Conservation (phyloP, 2,329 filamentous ascomycete genomes). For the Trichoderma koningii region DNA sequence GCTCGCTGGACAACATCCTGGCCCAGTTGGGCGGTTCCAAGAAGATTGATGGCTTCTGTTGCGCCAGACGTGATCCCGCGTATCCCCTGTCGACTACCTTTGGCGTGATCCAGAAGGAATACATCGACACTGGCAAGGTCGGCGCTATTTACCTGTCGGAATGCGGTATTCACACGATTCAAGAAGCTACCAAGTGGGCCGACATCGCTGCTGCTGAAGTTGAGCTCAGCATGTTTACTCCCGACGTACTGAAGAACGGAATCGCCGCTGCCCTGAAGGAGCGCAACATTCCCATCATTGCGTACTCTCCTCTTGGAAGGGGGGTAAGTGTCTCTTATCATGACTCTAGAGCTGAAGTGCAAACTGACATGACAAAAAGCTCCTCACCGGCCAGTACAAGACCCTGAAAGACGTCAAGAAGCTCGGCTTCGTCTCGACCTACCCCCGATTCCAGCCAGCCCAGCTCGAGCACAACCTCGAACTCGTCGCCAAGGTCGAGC, state of each 20-base stretch:
- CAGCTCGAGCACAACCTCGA: conserved; percentile 66
- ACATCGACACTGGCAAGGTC: conserved; percentile 55
- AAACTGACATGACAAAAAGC: conserved; percentile 31
- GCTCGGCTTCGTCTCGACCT: conserved; percentile 29
- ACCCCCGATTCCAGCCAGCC: conserved; percentile 63
- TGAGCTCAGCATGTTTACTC: conserved; percentile 55
- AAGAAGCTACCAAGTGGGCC: conserved; percentile 47
- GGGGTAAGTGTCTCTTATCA: conserved; percentile 36
- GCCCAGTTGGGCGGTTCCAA: conserved; percentile 54
- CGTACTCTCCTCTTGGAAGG: conserved; percentile 52
- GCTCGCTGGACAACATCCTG: conserved; percentile 60
- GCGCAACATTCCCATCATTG: conserved; percentile 67
- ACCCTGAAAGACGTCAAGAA: conserved; percentile 33
- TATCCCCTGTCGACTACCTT: conserved; percentile 49
- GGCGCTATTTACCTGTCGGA: conserved; percentile 56
- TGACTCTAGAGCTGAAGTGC: neutral
- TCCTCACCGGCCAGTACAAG: conserved; percentile 37
- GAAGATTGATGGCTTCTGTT: conserved; percentile 63
- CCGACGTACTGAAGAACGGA: conserved; percentile 54
- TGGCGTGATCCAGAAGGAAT: conserved; percentile 49
- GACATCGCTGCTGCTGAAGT: conserved; percentile 55
- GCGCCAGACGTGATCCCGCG: conserved; percentile 57
- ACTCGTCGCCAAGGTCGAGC: conserved; percentile 59
- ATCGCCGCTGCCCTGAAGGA: conserved; percentile 59
- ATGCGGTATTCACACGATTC: conserved; percentile 51